A percentile compares a stretch with the other conserved stretches of the same genome.
phyloP scores from a whole-genome alignment of 2,329 filamentous ascomycete species.

The Aspergillus pseudotamarii region DNA sequence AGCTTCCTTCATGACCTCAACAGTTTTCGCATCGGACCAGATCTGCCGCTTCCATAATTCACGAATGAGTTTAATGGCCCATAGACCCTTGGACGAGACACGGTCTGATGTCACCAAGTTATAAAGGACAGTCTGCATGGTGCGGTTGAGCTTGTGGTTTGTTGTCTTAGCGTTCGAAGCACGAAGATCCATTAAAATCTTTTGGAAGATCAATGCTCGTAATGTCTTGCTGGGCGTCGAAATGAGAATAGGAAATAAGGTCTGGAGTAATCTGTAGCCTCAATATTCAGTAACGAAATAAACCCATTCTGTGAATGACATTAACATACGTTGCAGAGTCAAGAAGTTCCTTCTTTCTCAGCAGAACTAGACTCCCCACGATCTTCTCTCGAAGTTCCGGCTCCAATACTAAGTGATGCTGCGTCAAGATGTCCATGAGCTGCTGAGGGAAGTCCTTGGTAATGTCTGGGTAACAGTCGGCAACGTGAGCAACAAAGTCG shows the following conservation, averaged over 20 bases:
- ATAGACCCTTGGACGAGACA: conserved; percentile 81
- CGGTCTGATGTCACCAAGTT: conserved; percentile 87
- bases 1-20: conserved; percentile 98
- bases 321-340: conserved; percentile 68
- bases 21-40: conserved; percentile 91
- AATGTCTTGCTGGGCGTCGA: conserved; percentile 90
- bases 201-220: conserved; percentile 79
- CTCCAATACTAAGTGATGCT: conserved; percentile 82
- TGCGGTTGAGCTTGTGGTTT: conserved; percentile 91
- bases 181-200: conserved; percentile 88
- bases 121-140: conserved; percentile 89
- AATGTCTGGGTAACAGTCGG: conserved; percentile 86
- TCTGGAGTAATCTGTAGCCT: conserved; percentile 67
- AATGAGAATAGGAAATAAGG: conserved; percentile 90
- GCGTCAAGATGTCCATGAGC: conserved; percentile 75
- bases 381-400: conserved; percentile 90
- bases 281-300: not conserved
- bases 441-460: conserved; percentile 77
- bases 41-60: conserved; percentile 97
- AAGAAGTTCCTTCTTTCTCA: conserved; percentile 89
- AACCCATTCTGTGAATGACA: not conserved
- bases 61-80: conserved; percentile 92
- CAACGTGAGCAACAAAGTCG: conserved; percentile 89
- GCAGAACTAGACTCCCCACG: conserved; percentile 82
- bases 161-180: conserved; percentile 83